Conservation (phyloP, 2,329 filamentous ascomycete genomes). For the Bipolaris bicolor region DNA sequence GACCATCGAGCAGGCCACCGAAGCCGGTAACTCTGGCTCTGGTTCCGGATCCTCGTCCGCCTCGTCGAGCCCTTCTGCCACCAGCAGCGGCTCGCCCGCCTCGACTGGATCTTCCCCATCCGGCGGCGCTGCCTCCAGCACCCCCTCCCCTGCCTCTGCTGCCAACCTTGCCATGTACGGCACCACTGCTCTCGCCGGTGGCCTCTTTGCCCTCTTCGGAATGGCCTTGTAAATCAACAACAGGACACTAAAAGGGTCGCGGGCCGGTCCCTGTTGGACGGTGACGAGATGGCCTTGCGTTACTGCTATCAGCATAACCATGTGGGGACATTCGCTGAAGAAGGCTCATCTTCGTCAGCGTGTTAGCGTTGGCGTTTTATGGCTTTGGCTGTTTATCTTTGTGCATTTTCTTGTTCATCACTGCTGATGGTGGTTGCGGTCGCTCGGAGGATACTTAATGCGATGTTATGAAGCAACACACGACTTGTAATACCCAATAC, state of each 20-base stretch:
- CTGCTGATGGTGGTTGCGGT: constrained; percentile 22
- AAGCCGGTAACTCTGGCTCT: constrained; percentile 21
- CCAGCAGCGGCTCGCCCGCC: constrained; percentile 28
- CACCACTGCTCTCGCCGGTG: constrained; percentile 59
- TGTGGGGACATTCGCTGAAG: constrained; percentile 15
- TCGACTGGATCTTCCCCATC: constrained; percentile 38
- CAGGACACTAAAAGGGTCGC: constrained; percentile 19
- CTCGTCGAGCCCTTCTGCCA: constrained; percentile 31
- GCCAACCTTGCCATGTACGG: constrained; percentile 57
- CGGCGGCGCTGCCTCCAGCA: constrained; percentile 24
- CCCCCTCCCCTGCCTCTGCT: constrained; percentile 48
- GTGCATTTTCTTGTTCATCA: constrained; percentile 28
- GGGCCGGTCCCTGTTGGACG: constrained; percentile 36
- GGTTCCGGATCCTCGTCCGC: constrained; percentile 38
- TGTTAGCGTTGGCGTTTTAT: constrained; percentile 36
- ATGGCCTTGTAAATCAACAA: constrained; percentile 58
- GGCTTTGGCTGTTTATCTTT: constrained; percentile 25
- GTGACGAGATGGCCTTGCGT: constrained; percentile 31
- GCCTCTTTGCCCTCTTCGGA: constrained; percentile 63
- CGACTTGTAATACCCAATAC: constrained; percentile 44
- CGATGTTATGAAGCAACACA: constrained; percentile 42
- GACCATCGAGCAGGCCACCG: constrained; percentile 40
- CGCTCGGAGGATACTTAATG: constrained; percentile 40
- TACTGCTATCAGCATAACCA: constrained; percentile 24
- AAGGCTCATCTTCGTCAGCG: constrained; percentile 29